Percentiles rank a stretch among this genome's conserved stretches.
Evolutionary conservation across 2,329 filamentous ascomycete species (phyloP).

Genomic region (Daldinia eschscholtzii): DNA sequence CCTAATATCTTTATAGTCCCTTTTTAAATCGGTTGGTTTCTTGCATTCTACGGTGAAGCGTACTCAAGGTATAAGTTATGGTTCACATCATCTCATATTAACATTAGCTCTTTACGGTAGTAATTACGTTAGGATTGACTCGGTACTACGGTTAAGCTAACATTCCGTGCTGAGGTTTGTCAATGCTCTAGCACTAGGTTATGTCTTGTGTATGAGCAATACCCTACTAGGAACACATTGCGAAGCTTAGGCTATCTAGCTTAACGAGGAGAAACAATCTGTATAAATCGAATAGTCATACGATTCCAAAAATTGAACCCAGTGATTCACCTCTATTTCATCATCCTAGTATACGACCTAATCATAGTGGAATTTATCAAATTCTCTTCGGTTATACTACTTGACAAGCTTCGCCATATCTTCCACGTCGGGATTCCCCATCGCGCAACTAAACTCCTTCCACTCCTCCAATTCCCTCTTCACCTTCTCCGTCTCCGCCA

Average conservation of each 20-base stretch:
- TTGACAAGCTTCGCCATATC: constrained; percentile 18
- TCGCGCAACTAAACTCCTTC: constrained; percentile 50
- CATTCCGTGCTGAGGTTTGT: not conserved
- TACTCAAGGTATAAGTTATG: not conserved
- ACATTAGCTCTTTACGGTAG: not conserved
- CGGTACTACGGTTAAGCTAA: not conserved
- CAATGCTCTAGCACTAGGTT: not conserved
- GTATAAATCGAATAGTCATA: not conserved
- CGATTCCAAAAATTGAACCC: not conserved
- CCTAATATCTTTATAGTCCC: not conserved
- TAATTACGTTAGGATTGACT: not conserved
- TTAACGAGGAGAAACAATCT: not conserved
- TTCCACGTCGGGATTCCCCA: constrained; percentile 25
- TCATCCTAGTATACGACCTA: not conserved
- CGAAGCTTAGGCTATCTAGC: not conserved
- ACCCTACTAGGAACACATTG: not conserved
- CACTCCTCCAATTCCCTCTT: constrained; percentile 39
- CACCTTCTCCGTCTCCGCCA: constrained; percentile 50
- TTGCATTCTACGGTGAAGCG: not conserved
- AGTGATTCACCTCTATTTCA: not conserved
- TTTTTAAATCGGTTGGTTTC: not conserved
- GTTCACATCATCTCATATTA: not conserved
- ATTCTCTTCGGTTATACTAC: not conserved
- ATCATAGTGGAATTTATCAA: no score
- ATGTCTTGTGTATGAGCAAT: not conserved